Base-by-base conservation (phyloP, 2,329 filamentous ascomycete genomes). In the Didymella arachidicola region DNA sequence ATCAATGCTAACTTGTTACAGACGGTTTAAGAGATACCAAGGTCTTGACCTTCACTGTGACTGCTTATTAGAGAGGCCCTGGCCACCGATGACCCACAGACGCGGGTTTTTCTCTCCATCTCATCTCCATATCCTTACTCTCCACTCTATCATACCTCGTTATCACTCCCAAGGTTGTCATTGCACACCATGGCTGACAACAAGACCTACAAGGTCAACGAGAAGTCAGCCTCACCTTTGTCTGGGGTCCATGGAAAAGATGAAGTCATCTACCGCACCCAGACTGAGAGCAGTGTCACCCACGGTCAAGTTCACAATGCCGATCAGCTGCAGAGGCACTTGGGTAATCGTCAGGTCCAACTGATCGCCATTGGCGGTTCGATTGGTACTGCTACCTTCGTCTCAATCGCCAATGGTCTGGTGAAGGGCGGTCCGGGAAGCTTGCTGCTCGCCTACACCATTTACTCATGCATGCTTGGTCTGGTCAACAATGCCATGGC, bases 401-500 rank as follows among this genome's bases (percentile, higher is more conserved):
- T 87, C 68, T 84, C 79, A 58, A 88, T 36, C 16, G 32, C 32
- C 16, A 36, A 36, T 7, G 32, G 32, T n/a, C 16, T 36, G 32
- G 32, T 36, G 32, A 36, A 36, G 16, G 32, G 32, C 2, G 32
- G 32, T 11, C 32, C 32, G 4, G 32, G 32, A 36, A 36, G 32
- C 32, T 8, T 36, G 32, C 16, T 36, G 6, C 32, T 36, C 32
- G 32, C 32, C 32, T 36, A 88, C 64, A 84, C 85, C 53, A 77
- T 36, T 16, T 36, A 36, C 16, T 36, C 32, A 7, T 36, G 32
- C 16, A 36, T 36, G 32, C 32, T 36, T 4, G 32, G 78, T 22
- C 74, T 86, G 47, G 83, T 88, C 72, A 88, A 87, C 79, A 88
- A 87, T 69, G 82, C 81, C 59, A 78, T 87, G 54, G 86, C 86